Base-by-base conservation (phyloP, 176 grass and related monocot species). In the Thalia dealbata region DNA sequence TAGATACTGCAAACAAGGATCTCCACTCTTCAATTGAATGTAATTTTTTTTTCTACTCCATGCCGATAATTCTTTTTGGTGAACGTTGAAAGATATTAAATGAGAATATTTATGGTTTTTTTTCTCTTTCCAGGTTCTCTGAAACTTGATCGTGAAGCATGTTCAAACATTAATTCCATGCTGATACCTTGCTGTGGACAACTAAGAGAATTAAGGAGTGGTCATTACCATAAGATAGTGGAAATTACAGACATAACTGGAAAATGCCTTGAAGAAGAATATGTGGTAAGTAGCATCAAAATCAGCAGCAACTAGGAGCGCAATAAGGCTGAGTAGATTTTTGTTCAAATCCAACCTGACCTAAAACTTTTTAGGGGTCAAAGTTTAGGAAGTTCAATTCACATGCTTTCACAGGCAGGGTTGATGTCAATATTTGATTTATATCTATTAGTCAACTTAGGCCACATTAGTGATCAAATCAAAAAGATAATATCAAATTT, bases 241-340 rank as follows among this genome's bases (percentile, higher is more conserved):
- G 83, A 95, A 69, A 91, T 99, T 48, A 91, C 87, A 48, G 72
- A 85, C 74, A 88, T 87, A 38, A 77, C 87, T 14, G 85, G 85
- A 78, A 93, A 87, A 70, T 93, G 85, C 82, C 85, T 99, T 14
- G 95, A 99, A 78, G 85, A 95, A 82, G 90, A 99, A 79, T 99
- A 99, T 81, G 52, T 87, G 95, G 95, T 99, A 84, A 77, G 78
- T 68, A 73, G 11, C 7, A 52, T 68, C 69, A 48, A 63, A 41
- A 64, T 72, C 77, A 75, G 72, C 15, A 15, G 3, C 64, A 59
- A 66, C 28, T 10, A 24, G 4, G 32, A 4, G 4, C 4, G 32
- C 4, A 38, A 1, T 38, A 4, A 38, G 32, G 32, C 32, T 38
- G 32, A 38, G 32, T 38, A 1, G 4, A 4, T 38, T 38, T 38